Base-by-base conservation (phyloP, 768 basidiomycete genomes). In the Daedaleopsis sinensis region DNA sequence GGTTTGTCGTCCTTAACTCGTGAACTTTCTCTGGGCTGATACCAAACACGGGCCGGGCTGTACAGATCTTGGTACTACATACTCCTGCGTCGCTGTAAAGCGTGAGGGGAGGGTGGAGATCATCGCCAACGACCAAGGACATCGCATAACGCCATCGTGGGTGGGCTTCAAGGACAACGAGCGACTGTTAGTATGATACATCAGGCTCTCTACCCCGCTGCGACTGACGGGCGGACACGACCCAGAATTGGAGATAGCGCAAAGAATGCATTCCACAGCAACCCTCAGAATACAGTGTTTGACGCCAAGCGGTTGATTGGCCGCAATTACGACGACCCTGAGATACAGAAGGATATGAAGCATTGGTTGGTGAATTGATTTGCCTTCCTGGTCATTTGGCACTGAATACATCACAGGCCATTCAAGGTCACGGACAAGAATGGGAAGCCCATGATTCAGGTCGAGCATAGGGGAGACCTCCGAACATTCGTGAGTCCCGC, bases 301-400 rank as follows among this genome's bases (percentile, higher is more conserved):
- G 93, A 95, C 74, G 94, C 94, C 59, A 97, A 96, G 71, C 91
- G 93, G 74, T 84, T 95, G 63, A 93, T 94, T 69, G 92, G 93
- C 68, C 89, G 89, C 67, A 88, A 87, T 70, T 80, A 87, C 70
- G 84, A 89, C 57, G 92, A 94, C 70, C 75, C 77, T 32, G 91
- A 94, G 59, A 79, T 94, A 61, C 78, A 87, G 71, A 85, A 85
- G 23, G 91, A 94, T 16, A 54, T 42, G 38, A 54, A 42, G 12
- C 37, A 54, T 24, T 43, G 39, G 54, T 55, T 7, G 27, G 10
- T 15, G 42, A 44, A 10, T 55, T 70, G 79, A 88, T 66, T 32
- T 23, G 11, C 23, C 36, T 5, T 32, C 27, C 27, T 3, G 3
- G 27, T 32, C 7, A 32, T 32, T 32, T 3, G 27, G 27, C 27